A percentile compares a stretch with the other conserved stretches of the same genome.
phyloP scores from a whole-genome alignment of 2,329 filamentous ascomycete species.

The Tolypocladium capitatum region DNA sequence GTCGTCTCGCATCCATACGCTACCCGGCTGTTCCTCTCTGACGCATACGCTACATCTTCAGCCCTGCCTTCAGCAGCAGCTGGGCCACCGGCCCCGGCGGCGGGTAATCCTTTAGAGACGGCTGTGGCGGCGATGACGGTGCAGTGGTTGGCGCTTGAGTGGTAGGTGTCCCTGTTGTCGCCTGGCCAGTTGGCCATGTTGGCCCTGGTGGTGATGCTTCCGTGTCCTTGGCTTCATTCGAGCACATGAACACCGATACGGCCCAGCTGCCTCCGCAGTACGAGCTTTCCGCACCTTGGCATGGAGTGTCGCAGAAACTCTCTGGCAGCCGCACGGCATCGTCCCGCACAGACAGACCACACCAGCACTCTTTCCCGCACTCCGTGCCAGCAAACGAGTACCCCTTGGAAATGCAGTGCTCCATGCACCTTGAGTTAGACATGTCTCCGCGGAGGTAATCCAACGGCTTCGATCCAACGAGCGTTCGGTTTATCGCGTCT shows the following conservation, averaged over 20 bases:
- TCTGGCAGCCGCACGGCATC: conserved; percentile 12
- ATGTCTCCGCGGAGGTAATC: conserved; percentile 21
- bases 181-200: not conserved
- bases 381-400: conserved; percentile 35
- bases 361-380: conserved; percentile 38
- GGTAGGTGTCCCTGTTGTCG: not conserved
- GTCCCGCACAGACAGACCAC: conserved; percentile 18
- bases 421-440: conserved; percentile 34
- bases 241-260: conserved; percentile 8
- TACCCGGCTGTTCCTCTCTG: not conserved
- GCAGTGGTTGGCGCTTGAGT: not conserved
- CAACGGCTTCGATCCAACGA: conserved; percentile 10
- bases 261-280: conserved; percentile 15
- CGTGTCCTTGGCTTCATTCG: not conserved
- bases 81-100: not conserved
- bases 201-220: not conserved
- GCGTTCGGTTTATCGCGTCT: conserved; percentile 11
- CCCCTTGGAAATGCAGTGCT: conserved; percentile 28
- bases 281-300: conserved; percentile 6
- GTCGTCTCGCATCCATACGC: not conserved
- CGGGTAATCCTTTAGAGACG: not conserved
- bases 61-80: not conserved
- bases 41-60: not conserved
- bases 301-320: conserved; percentile 10
- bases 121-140: not conserved